Conservation (phyloP, 495 filamentous ascomycete genomes). For the Niebla homalea region DNA sequence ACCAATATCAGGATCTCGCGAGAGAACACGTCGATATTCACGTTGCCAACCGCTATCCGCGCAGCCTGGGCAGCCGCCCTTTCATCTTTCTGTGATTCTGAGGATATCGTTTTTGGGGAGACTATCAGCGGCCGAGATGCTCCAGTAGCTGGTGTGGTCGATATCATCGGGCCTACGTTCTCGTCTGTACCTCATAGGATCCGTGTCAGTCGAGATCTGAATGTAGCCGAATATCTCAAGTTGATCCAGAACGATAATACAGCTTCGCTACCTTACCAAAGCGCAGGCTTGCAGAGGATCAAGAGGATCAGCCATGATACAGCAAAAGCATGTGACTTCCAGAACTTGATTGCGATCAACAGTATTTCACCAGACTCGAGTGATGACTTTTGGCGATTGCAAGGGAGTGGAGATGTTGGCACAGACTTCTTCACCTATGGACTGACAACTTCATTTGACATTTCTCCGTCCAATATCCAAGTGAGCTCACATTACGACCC, state of each 20-base stretch:
- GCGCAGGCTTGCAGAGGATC: conserved; percentile 59
- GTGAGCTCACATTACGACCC: conserved; percentile 53
- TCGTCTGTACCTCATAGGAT: conserved; percentile 53
- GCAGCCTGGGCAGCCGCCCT: conserved; percentile 49
- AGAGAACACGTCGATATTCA: conserved; percentile 29
- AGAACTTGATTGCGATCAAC: conserved; percentile 43
- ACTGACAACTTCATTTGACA: conserved; percentile 48
- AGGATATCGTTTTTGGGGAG: conserved; percentile 46
- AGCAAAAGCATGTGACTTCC: conserved; percentile 49
- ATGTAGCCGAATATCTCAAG: conserved; percentile 26
- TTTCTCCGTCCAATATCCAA: conserved; percentile 41
- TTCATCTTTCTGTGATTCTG: conserved; percentile 36
- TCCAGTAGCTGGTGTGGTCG: conserved; percentile 31
- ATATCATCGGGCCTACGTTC: conserved; percentile 43
- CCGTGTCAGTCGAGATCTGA: conserved; percentile 17
- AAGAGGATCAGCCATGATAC: conserved; percentile 46
- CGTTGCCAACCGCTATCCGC: conserved; percentile 45
- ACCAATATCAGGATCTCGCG: conserved; percentile 33
- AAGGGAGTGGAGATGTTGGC: conserved; percentile 42
- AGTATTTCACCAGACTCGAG: conserved; percentile 9
- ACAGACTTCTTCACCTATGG: conserved; percentile 56
- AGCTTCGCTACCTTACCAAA: conserved; percentile 46
- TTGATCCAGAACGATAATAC: conserved; percentile 39
- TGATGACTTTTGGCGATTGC: conserved; percentile 27
- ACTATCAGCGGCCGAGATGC: conserved; percentile 41